phyloP scores from a whole-genome alignment of 257 asterid species.

The Anisodus acutangulus region DNA sequence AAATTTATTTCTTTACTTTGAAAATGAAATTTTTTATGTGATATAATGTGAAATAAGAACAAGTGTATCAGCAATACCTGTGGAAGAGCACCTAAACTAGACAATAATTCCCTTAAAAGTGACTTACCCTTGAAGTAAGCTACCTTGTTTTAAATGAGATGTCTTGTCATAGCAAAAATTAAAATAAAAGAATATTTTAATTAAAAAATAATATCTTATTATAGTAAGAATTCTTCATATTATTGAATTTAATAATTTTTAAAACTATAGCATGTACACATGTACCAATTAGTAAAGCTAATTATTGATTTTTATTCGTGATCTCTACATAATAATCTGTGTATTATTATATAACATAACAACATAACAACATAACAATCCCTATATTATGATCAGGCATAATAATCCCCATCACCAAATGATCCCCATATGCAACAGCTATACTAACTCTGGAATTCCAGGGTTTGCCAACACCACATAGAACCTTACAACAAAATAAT shows the following conservation, averaged over 20 bases:
- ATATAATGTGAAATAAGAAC: not conserved
- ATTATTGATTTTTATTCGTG: not conserved
- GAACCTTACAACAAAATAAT: not conserved
- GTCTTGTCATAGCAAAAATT: not conserved
- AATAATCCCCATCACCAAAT: not conserved
- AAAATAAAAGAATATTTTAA: not conserved
- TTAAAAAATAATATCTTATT: not conserved
- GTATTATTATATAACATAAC: not conserved
- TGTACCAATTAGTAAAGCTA: not conserved
- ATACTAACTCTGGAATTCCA: not conserved
- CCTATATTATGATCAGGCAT: not conserved
- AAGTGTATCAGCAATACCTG: not conserved
- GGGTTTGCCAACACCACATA: not conserved
- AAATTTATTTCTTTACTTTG: no score
- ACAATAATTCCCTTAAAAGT: conserved; percentile 7
- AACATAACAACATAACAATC: not conserved
- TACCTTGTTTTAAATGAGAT: not conserved
- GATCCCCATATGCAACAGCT: not conserved
- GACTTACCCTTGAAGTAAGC: not conserved
- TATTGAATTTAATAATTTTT: conserved; percentile 2
- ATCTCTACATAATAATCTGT: not conserved
- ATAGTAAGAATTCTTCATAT: not conserved
- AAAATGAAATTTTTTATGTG: not conserved
- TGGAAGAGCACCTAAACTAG: conserved; percentile 1
- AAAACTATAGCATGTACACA: not conserved